A percentile compares a stretch with the other conserved stretches of the same genome.
Evolutionary conservation across 2,329 filamentous ascomycete species (phyloP).

Genomic region (Sporothrix pallida): DNA sequence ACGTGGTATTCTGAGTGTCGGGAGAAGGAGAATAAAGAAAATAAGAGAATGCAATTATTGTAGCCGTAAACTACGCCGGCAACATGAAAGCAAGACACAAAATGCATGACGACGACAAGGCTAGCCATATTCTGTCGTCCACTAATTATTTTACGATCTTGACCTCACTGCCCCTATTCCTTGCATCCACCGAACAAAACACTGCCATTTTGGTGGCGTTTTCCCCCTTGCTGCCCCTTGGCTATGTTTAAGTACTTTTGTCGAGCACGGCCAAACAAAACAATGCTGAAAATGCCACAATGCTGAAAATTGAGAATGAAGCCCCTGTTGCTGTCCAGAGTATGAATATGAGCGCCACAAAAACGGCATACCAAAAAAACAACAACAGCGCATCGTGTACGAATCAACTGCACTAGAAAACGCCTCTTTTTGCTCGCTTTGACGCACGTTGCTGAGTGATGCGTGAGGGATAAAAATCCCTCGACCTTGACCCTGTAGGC

Average conservation of each 20-base stretch:
- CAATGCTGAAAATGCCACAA: neutral
- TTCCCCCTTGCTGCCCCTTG: neutral
- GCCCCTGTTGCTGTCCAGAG: too few relatives aligned
- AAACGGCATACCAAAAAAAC: neutral
- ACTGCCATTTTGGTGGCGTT: constrained; percentile 6
- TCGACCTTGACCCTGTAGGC: too few relatives aligned
- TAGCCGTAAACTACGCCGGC: neutral
- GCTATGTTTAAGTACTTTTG: neutral
- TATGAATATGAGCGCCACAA: neutral
- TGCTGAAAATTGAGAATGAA: neutral
- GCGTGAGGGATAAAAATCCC: constrained; percentile 6
- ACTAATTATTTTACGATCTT: neutral
- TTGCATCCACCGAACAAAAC: neutral
- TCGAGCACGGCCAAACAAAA: neutral
- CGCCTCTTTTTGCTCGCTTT: neutral
- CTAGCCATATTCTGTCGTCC: neutral
- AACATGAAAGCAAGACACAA: neutral
- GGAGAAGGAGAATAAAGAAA: neutral
- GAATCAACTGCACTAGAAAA: neutral
- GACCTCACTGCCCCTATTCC: neutral
- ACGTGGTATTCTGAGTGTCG: neutral
- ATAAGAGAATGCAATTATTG: neutral
- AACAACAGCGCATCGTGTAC: neutral
- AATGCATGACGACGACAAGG: neutral
- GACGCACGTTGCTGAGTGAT: constrained; percentile 7